Evolutionary conservation across 495 filamentous ascomycete species (phyloP).

Genomic region (Stereocaulon alpinum): DNA sequence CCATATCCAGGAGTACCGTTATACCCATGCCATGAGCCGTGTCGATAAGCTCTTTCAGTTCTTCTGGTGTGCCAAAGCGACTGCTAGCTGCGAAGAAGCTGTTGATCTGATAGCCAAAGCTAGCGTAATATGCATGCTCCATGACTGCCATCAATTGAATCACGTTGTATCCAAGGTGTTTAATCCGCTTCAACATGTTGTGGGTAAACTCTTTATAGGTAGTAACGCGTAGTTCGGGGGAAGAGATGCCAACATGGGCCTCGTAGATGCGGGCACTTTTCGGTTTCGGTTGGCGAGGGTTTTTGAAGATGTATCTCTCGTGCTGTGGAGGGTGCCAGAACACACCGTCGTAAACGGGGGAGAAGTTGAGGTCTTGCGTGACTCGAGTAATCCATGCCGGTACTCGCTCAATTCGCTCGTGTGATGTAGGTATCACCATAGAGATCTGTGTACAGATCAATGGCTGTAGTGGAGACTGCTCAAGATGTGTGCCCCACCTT

Average conservation of each 20-base stretch:
- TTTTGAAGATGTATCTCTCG: conserved; percentile 71
- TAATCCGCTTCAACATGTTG: conserved; percentile 83
- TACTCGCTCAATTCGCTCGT: conserved; percentile 74
- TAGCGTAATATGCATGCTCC: conserved; percentile 99
- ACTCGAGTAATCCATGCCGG: conserved; percentile 97
- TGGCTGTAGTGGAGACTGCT: neutral
- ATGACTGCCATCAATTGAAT: conserved; percentile 99
- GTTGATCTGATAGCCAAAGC: conserved; percentile 97
- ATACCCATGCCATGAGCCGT: conserved; percentile 87
- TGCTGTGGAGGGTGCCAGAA: conserved; percentile 89
- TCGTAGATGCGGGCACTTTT: conserved; percentile 85
- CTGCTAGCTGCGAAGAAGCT: conserved; percentile 98
- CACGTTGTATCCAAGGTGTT: conserved; percentile 86
- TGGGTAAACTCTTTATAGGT: conserved; percentile 96
- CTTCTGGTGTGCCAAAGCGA: conserved; percentile 86
- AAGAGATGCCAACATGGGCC: conserved; percentile 95
- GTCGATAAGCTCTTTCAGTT: conserved; percentile 92
- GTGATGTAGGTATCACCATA: conserved; percentile 59
- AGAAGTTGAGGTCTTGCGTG: conserved; percentile 80
- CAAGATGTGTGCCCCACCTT: conserved; percentile 49
- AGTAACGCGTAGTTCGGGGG: conserved; percentile 74
- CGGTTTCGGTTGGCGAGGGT: conserved; percentile 74
- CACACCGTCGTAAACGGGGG: conserved; percentile 82
- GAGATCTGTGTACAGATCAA: conserved; percentile 52
- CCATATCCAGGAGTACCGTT: conserved; percentile 87